phyloP scores from a whole-genome alignment of 2,329 filamentous ascomycete species.

The Ophiostoma novo-ulmi region DNA sequence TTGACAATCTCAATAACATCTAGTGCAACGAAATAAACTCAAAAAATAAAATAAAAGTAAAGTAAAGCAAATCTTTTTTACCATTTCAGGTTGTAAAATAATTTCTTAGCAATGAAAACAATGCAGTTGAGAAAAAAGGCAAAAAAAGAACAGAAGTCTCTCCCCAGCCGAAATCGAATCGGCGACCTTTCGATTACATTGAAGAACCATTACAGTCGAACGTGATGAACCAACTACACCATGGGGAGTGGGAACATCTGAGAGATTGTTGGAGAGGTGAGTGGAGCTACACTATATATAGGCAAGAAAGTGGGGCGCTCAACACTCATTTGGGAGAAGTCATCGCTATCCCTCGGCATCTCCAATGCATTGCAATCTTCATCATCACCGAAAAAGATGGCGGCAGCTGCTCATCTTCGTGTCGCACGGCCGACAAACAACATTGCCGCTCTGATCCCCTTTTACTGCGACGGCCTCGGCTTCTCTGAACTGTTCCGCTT shows the following conservation, averaged over 20 bases:
- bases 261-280: not conserved
- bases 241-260: slow-evolving; percentile 14
- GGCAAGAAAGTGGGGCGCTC: not conserved
- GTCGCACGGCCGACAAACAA: slow-evolving; percentile 41
- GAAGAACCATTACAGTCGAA: slow-evolving; percentile 18
- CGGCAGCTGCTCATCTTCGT: slow-evolving; percentile 34
- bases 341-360: too few relatives aligned
- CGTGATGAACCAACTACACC: slow-evolving; percentile 19
- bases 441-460: slow-evolving; percentile 37
- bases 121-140: not conserved
- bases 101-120: too few relatives aligned
- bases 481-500: slow-evolving; percentile 37
- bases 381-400: not conserved
- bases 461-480: slow-evolving; percentile 41
- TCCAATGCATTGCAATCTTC: not conserved
- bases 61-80: too few relatives aligned
- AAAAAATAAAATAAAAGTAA: not conserved
- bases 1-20: too few relatives aligned
- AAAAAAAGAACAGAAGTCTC: not conserved
- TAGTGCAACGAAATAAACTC: not conserved
- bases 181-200: slow-evolving; percentile 17
- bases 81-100: too few relatives aligned
- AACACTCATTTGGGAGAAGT: not conserved
- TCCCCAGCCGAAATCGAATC: slow-evolving; percentile 18
- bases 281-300: not conserved